A percentile compares a stretch with the other conserved stretches of the same genome.
These are phyloP conservation scores for Furculomyces boomerangus DNA, from an alignment of 371 early-diverging fungal genomes.

Conservation along the genomic window DNA sequence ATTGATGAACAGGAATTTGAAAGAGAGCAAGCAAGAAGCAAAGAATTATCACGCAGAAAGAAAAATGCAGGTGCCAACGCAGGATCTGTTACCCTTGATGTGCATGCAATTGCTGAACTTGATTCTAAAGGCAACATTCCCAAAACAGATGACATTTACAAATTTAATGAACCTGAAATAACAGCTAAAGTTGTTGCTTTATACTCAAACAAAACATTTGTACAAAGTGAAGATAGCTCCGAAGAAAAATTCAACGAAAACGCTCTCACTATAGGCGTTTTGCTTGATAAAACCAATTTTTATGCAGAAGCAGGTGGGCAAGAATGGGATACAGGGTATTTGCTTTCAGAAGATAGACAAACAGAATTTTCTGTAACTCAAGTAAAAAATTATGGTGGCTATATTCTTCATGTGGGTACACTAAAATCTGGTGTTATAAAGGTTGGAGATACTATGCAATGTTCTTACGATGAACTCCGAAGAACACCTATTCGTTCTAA, in stretches of 20 bases:
- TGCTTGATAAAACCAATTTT: constrained; percentile 95
- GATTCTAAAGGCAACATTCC: constrained; percentile 51
- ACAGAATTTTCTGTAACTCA: constrained; percentile 86
- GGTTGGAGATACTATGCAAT: constrained; percentile 49
- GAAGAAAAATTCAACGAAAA: constrained; percentile 9
- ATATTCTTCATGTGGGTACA: constrained; percentile 92
- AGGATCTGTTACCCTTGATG: constrained; percentile 56
- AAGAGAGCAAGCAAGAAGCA: constrained; percentile 64
- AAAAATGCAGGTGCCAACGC: constrained; percentile 29
- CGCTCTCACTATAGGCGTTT: constrained; percentile 46
- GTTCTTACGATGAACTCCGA: constrained; percentile 72
- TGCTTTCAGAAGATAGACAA: constrained; percentile 61
- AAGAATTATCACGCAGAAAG: constrained; percentile 52
- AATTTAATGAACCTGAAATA: constrained; percentile 35
- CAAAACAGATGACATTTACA: constrained; percentile 78
- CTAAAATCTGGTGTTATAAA: constrained; percentile 68
- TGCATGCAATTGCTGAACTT: constrained; percentile 78
- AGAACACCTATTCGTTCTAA: constrained; percentile 86
- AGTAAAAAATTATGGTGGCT: constrained; percentile 89
- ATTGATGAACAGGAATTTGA: constrained; percentile 82
- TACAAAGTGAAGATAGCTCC: constrained; percentile 7
- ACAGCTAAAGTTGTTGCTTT: constrained; percentile 20
- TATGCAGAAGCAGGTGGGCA: constrained; percentile 99
- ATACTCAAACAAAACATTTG: constrained; percentile 9
- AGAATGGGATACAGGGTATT: constrained; percentile 89